Conservation (phyloP, 495 filamentous ascomycete species). For the Lasiosphaeria hispida region DNA sequence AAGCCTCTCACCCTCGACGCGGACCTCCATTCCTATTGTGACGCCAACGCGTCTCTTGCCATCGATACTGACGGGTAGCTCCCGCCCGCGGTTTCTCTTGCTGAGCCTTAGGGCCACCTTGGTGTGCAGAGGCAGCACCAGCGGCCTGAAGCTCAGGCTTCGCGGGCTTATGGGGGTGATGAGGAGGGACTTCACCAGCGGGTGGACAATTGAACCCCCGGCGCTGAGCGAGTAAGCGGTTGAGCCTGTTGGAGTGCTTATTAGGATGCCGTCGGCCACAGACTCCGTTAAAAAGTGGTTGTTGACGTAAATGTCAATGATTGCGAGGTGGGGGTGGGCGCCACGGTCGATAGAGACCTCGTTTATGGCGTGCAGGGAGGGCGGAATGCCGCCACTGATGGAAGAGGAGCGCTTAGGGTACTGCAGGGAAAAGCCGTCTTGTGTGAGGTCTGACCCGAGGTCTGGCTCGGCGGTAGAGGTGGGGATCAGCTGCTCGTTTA, state of each 20-base stretch:
- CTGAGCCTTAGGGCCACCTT: slow-evolving; percentile 82
- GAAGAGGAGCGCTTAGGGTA: background rate
- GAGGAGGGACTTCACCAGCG: slow-evolving; percentile 79
- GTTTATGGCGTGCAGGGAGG: slow-evolving; percentile 81
- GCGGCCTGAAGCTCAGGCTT: slow-evolving; percentile 84
- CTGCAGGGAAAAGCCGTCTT: background rate
- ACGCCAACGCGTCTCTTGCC: slow-evolving; percentile 73
- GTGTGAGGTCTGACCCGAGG: slow-evolving; percentile 22
- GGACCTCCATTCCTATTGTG: slow-evolving; percentile 79
- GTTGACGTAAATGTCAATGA: slow-evolving; percentile 84
- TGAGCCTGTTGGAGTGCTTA: slow-evolving; percentile 88
- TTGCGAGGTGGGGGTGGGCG: slow-evolving; percentile 80
- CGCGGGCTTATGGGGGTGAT: slow-evolving; percentile 93
- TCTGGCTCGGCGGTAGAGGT: slow-evolving; percentile 44
- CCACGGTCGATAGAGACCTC: slow-evolving; percentile 93
- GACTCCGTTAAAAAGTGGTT: slow-evolving; percentile 85
- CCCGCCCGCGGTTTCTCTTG: slow-evolving; percentile 76
- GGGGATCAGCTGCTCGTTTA: slow-evolving; percentile 47
- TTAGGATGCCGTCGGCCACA: slow-evolving; percentile 91
- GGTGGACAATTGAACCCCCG: slow-evolving; percentile 94
- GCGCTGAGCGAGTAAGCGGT: slow-evolving; percentile 92
- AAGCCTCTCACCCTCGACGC: slow-evolving; percentile 78
- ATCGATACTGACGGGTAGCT: slow-evolving; percentile 86
- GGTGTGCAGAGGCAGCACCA: slow-evolving; percentile 84
- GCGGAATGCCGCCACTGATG: slow-evolving; percentile 20